Conservation (phyloP, 768 basidiomycete genomes). For the Pleurotus cornucopiae region DNA sequence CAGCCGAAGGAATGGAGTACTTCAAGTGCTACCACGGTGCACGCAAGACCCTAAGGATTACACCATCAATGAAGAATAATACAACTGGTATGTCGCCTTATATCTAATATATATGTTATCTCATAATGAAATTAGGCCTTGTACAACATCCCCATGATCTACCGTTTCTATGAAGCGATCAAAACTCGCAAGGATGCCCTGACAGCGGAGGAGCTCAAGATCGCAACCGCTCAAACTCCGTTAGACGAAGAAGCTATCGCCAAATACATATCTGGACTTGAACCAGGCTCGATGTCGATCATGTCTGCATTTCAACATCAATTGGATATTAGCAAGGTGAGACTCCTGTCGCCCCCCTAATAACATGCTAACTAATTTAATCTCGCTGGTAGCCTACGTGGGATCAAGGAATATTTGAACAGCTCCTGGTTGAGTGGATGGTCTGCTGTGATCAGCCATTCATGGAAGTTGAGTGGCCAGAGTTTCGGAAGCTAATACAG, state of each 20-base stretch:
- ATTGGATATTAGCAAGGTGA: not conserved
- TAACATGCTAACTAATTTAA: too few relatives aligned
- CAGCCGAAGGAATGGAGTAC: not conserved
- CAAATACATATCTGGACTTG: not conserved
- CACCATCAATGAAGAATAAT: not conserved
- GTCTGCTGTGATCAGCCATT: not conserved
- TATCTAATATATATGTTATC: not conserved
- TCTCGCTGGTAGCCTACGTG: too few relatives aligned
- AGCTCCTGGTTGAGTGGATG: not conserved
- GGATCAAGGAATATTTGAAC: not conserved
- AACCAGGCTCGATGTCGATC: not conserved
- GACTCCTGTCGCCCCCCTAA: not conserved
- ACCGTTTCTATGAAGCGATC: not conserved
- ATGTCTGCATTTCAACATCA: not conserved
- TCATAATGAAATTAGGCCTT: not conserved
- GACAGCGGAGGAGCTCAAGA: not conserved
- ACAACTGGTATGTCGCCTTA: not conserved
- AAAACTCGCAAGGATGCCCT: not conserved
- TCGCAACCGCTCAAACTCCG: not conserved
- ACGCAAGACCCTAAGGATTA: not conserved
- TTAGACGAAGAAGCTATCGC: not conserved
- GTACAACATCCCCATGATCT: not conserved
- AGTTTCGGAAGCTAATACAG: not conserved
- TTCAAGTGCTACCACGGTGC: not conserved
- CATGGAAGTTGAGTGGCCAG: not conserved